Percentiles rank a stretch among this genome's conserved stretches.
Conservation (phyloP, 148 eudicot genomes). For the Camellia granthamiana region DNA sequence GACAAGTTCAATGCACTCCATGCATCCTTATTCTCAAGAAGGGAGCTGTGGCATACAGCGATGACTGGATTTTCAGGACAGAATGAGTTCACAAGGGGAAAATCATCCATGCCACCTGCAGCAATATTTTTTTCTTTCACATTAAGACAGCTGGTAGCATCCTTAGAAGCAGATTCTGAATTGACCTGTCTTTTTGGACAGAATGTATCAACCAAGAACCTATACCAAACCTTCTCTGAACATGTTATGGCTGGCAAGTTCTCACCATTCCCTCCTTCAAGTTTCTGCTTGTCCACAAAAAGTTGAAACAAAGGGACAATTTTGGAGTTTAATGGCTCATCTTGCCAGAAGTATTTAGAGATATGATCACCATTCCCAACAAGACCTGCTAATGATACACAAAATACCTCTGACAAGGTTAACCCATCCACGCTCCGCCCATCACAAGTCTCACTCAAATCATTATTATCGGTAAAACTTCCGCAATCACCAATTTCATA, state of each 20-base stretch:
- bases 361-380: conserved; percentile 87
- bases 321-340: conserved; percentile 34
- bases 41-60: conserved; percentile 57
- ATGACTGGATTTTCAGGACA: conserved; percentile 74
- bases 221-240: conserved; percentile 57
- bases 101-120: conserved; percentile 25
- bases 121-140: conserved; percentile 24
- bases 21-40: conserved; percentile 46
- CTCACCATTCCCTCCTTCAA: conserved; percentile 22
- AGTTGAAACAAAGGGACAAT: conserved; percentile 29
- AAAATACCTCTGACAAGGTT: conserved; percentile 81
- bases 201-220: conserved; percentile 49
- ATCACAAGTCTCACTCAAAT: conserved; percentile 19
- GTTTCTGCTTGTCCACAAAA: conserved; percentile 19
- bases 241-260: conserved; percentile 24
- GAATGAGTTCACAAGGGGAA: conserved; percentile 33
- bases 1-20: conserved; percentile 63
- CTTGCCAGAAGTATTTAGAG: conserved; percentile 50
- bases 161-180: conserved; percentile 18
- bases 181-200: conserved; percentile 29
- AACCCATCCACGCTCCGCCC: conserved; percentile 39
- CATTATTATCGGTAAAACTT: conserved; percentile 15
- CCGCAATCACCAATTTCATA: conserved; percentile 19
- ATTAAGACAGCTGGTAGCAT: conserved; percentile 13
- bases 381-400: conserved; percentile 74